Evolutionary conservation across 805 yeast genomes (phyloP).

Genomic region (Saccharomycopsis javanensis): DNA sequence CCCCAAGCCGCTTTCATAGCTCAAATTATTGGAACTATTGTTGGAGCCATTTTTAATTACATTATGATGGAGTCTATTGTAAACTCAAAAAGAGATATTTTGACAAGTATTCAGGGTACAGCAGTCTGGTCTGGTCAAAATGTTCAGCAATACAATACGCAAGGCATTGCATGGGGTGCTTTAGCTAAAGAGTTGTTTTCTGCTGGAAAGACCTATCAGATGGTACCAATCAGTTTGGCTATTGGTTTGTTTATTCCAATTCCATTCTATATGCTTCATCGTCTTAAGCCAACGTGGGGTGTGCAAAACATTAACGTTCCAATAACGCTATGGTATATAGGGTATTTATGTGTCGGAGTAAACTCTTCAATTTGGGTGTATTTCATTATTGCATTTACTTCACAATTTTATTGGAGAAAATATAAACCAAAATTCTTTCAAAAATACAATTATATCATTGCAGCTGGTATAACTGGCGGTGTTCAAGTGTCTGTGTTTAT

Average conservation of each 20-base stretch:
- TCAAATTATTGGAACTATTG: constrained; percentile 33
- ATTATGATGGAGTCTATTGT: constrained; percentile 26
- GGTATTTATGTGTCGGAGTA: constrained; percentile 27
- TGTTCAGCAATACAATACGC: constrained; percentile 29
- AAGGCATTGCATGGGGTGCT: constrained; percentile 29
- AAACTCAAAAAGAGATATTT: constrained; percentile 25
- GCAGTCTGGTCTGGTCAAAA: constrained; percentile 30
- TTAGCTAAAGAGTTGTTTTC: constrained; percentile 27
- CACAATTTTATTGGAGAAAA: constrained; percentile 24
- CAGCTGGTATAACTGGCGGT: constrained; percentile 44
- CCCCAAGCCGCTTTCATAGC: constrained; percentile 44
- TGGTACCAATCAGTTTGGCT: constrained; percentile 25
- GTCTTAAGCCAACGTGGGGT: constrained; percentile 26
- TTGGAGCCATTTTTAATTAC: constrained; percentile 29
- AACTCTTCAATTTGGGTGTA: constrained; percentile 26
- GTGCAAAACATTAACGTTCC: constrained; percentile 23
- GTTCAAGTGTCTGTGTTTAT: constrained; percentile 27
- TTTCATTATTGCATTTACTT: constrained; percentile 24
- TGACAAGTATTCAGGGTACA: constrained; percentile 25
- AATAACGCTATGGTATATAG: constrained; percentile 27
- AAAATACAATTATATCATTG: constrained; percentile 40
- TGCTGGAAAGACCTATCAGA: constrained; percentile 25
- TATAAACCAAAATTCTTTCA: constrained; percentile 25
- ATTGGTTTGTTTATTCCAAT: constrained; percentile 25
- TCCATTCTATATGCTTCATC: constrained; percentile 25